Conservation (phyloP, 768 basidiomycete genomes). For the Tulasnella calospora region DNA sequence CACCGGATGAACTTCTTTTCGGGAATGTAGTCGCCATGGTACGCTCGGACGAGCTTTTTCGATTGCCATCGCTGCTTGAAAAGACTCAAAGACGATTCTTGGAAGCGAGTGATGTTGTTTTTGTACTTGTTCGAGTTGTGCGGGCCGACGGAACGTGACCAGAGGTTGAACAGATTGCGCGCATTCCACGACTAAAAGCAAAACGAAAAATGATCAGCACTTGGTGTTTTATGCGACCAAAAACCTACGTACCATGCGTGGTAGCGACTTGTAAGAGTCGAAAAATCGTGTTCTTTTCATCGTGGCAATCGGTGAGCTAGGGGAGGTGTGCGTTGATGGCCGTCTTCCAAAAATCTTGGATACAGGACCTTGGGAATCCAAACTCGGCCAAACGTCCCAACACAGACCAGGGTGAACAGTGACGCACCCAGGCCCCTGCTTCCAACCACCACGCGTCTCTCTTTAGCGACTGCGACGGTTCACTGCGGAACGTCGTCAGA, state of each 20-base stretch:
- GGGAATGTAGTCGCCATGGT: constrained; percentile 92
- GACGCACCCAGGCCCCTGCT: neutral
- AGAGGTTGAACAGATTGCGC: constrained; percentile 85
- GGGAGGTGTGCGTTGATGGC: neutral
- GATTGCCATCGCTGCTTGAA: constrained; percentile 90
- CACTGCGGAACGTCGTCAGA: neutral
- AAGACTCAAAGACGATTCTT: constrained; percentile 52
- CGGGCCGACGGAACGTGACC: constrained; percentile 61
- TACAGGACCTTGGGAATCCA: neutral
- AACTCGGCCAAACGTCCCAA: neutral
- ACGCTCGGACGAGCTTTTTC: constrained; percentile 81
- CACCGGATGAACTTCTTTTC: constrained; percentile 92
- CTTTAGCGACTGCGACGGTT: neutral
- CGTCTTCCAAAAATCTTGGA: constrained; percentile 22
- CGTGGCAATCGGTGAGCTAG: neutral
- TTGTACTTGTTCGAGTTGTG: constrained; percentile 32
- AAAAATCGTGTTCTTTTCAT: constrained; percentile 32
- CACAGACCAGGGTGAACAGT: constrained; percentile 3
- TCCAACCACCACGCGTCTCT: neutral
- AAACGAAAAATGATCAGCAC: neutral
- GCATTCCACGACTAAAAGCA: constrained; percentile 76
- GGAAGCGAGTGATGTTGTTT: constrained; percentile 52
- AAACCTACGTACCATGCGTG: constrained; percentile 90
- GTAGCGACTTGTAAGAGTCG: constrained; percentile 52
- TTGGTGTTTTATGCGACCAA: neutral